Evolutionary conservation across 163 green algal genomes (phyloP).

Genomic region (Scenedesmus sp.): DNA sequence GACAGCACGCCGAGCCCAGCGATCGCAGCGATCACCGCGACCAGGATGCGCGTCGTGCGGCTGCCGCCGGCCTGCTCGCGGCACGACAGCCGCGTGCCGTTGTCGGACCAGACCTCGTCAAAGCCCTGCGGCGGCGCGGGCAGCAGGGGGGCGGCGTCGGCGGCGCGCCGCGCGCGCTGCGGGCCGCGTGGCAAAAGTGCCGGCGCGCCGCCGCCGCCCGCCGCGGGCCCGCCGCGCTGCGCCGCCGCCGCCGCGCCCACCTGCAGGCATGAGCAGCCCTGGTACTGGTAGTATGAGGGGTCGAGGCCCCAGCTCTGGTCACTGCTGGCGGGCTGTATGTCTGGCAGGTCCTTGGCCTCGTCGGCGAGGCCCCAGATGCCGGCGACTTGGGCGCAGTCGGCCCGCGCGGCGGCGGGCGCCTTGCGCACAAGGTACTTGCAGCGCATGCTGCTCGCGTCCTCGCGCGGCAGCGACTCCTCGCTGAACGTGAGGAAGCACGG

Average conservation of each 20-base stretch:
- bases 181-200: no score
- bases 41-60: neutral
- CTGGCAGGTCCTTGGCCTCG: no score
- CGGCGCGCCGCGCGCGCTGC: no score
- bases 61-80: neutral
- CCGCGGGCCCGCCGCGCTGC: no score
- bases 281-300: neutral
- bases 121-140: no score
- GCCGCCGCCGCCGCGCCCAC: neutral
- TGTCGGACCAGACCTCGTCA: slow-evolving; percentile 1
- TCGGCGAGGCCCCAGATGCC: no score
- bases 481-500: slow-evolving; percentile 44
- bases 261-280: neutral
- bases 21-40: neutral
- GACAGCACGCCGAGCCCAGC: neutral
- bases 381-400: neutral
- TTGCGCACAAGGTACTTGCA: slow-evolving; percentile 35
- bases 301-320: neutral
- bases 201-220: no score
- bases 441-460: slow-evolving; percentile 37
- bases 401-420: neutral
- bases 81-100: neutral
- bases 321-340: neutral
- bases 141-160: no score
- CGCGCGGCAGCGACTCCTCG: slow-evolving; percentile 9